These are phyloP conservation scores for Tolypocladium inflatum DNA, from an alignment of 2,329 filamentous ascomycete species.

Conservation along the genomic window DNA sequence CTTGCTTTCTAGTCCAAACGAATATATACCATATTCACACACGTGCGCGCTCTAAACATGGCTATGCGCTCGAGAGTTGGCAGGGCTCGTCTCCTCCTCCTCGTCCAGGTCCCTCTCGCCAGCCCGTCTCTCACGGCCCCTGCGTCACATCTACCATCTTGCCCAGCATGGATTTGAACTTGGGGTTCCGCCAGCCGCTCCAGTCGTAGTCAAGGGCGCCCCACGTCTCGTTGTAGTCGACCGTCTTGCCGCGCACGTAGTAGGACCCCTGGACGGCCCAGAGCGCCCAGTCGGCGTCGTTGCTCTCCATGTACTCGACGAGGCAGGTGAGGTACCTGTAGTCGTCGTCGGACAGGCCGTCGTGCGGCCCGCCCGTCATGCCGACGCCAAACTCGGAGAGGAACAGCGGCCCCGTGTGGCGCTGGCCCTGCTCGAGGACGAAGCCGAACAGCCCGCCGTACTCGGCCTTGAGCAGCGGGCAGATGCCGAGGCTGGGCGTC, in stretches of 20 bases:
- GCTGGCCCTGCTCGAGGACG: conserved; percentile 35
- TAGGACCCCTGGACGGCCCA: conserved; percentile 52
- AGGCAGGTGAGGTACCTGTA: conserved; percentile 41
- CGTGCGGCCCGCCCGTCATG: conserved; percentile 31
- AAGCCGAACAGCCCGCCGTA: conserved; percentile 42
- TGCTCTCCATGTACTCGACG: conserved; percentile 39
- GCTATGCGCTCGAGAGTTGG: neutral
- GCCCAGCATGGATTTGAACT: conserved; percentile 24
- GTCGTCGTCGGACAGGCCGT: conserved; percentile 34
- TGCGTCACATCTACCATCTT: conserved; percentile 29
- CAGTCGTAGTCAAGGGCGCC: conserved; percentile 36
- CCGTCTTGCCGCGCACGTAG: conserved; percentile 40
- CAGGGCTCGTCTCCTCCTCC: neutral
- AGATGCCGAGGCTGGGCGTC: conserved; percentile 32
- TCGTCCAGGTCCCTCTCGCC: neutral
- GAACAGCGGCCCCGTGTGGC: conserved; percentile 44
- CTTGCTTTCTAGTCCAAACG: neutral
- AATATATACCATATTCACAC: neutral
- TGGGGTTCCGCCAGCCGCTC: conserved; percentile 26
- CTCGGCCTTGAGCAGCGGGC: conserved; percentile 28
- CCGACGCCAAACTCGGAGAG: conserved; percentile 51
- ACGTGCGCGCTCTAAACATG: neutral
- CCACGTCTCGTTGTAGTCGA: conserved; percentile 44
- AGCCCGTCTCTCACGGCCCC: conserved; percentile 13
- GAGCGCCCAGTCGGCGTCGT: conserved; percentile 50